A percentile compares a stretch with the other conserved stretches of the same genome.
Evolutionary conservation across 225 moss, liverwort and hornwort species (phyloP).

Genomic region (Takakia lepidozioides): DNA sequence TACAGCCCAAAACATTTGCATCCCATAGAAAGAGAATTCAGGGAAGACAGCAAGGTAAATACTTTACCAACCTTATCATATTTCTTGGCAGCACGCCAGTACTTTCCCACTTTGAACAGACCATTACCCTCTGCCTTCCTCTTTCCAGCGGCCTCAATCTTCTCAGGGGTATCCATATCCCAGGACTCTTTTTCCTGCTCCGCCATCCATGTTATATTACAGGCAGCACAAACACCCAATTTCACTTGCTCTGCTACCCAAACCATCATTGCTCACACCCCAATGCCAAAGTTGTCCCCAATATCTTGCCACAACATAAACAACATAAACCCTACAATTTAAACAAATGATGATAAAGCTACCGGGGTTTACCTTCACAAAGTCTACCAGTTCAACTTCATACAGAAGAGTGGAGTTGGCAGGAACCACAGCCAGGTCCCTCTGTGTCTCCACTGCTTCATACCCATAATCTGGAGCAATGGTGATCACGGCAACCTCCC

Average conservation of each 20-base stretch:
- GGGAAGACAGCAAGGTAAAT: not conserved
- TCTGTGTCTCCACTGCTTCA: slow-evolving; percentile 40
- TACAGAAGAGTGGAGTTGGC: slow-evolving; percentile 61
- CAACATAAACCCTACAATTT: no score
- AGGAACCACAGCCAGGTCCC: slow-evolving; percentile 67
- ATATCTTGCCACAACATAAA: not conserved
- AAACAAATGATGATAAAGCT: no score
- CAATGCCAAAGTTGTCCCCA: no score
- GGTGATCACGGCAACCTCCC: slow-evolving; percentile 53
- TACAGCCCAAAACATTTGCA: not conserved
- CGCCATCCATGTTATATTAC: no score
- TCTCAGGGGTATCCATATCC: slow-evolving; percentile 41
- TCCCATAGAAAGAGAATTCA: not conserved
- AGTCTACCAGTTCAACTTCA: slow-evolving; percentile 76
- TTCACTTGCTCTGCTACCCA: no score
- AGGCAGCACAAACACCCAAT: no score
- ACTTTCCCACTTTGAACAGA: slow-evolving; percentile 30
- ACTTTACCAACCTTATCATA: slow-evolving; percentile 37
- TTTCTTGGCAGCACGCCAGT: slow-evolving; percentile 36
- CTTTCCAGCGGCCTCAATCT: slow-evolving; percentile 31
- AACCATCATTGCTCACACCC: no score
- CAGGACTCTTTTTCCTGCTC: slow-evolving; percentile 47
- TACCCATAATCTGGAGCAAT: slow-evolving; percentile 72
- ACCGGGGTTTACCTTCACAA: slow-evolving; percentile 57
- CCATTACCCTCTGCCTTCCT: slow-evolving; percentile 45